These are phyloP conservation scores for Tolypocladium pustulatum DNA, from an alignment of 2,329 filamentous ascomycete genomes.

Conservation along the genomic window DNA sequence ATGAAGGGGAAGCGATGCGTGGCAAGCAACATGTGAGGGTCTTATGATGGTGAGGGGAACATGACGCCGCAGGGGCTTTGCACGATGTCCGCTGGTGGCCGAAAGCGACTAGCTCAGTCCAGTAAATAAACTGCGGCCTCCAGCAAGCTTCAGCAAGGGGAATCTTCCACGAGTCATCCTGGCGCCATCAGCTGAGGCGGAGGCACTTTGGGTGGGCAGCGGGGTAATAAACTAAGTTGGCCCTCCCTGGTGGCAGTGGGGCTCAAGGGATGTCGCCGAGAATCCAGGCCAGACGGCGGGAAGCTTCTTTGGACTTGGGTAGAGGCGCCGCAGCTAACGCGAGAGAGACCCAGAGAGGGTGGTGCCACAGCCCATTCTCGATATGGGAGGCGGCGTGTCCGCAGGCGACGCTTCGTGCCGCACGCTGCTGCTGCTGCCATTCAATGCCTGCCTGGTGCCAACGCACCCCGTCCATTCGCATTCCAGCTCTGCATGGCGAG, in stretches of 20 bases:
- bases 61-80: neutral
- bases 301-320: neutral
- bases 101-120: neutral
- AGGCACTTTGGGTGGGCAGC: neutral
- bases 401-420: neutral
- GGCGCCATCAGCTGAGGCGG: neutral
- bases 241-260: neutral
- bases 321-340: neutral
- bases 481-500: neutral
- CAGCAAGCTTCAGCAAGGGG: neutral
- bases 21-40: neutral
- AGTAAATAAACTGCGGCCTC: neutral
- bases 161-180: neutral
- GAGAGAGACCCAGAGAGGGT: neutral
- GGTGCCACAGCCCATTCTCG: neutral
- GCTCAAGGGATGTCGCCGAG: neutral
- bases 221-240: neutral
- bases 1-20: conserved; percentile 3
- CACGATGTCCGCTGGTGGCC: neutral
- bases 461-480: neutral
- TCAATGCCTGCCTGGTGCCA: neutral
- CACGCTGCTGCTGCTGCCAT: neutral
- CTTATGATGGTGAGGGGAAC: neutral
- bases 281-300: neutral
- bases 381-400: neutral